A percentile compares a stretch with the other conserved stretches of the same genome.
These are phyloP conservation scores for Schizophyllum commune DNA, from an alignment of 1,284 basidiomycete species.

Conservation along the genomic window DNA sequence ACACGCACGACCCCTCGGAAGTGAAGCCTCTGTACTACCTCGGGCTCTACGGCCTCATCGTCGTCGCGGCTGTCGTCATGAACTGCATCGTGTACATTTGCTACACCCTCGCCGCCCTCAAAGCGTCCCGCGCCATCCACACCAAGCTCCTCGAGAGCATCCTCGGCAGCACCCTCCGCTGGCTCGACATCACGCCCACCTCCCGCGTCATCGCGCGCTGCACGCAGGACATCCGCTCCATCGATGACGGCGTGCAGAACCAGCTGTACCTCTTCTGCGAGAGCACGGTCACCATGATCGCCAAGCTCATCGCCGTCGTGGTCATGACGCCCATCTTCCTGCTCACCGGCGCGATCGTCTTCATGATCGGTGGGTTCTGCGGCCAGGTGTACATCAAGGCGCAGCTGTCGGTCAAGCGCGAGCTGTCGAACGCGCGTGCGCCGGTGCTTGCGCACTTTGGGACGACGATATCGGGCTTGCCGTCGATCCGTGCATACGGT, in stretches of 20 bases:
- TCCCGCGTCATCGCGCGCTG: constrained; percentile 42
- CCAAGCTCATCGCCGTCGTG: constrained; percentile 33
- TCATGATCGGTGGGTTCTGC: constrained; percentile 4
- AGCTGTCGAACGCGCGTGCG: constrained; percentile 61
- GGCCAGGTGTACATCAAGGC: constrained; percentile 57
- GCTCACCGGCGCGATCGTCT: constrained; percentile 24
- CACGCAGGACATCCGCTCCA: constrained; percentile 37
- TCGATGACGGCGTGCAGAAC: constrained; percentile 34
- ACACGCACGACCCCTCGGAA: constrained; percentile 16
- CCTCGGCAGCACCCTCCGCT: constrained; percentile 43
- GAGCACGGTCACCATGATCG: constrained; percentile 23
- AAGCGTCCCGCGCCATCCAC: constrained; percentile 54
- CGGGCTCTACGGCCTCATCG: constrained; percentile 26
- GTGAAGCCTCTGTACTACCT: constrained; percentile 29
- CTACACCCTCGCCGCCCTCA: constrained; percentile 26
- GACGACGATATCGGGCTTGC: constrained; percentile 57
- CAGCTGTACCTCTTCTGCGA: constrained; percentile 12
- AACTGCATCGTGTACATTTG: constrained; percentile 19
- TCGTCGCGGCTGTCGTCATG: constrained; percentile 1
- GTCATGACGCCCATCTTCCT: constrained; percentile 33
- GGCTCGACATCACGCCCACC: constrained; percentile 43
- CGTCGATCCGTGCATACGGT: constrained; percentile 55
- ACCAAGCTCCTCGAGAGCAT: constrained; percentile 45
- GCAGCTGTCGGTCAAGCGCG: constrained; percentile 71
- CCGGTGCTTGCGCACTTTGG: constrained; percentile 70